Evolutionary conservation across 2,329 filamentous ascomycete genomes (phyloP).

Genomic region (Thielaviopsis punctulata): DNA sequence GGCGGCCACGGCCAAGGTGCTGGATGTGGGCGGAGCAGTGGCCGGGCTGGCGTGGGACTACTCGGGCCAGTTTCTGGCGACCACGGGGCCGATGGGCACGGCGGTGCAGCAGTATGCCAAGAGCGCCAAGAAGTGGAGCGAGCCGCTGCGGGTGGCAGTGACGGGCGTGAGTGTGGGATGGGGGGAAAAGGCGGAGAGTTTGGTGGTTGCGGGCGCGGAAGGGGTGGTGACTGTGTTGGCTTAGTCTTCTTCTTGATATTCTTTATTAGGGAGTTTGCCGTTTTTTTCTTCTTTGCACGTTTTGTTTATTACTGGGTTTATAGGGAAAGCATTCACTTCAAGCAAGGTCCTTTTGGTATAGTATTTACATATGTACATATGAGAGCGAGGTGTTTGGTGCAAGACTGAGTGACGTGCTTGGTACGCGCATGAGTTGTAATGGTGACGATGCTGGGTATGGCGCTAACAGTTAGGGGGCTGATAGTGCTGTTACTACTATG

Average conservation of each 20-base stretch:
- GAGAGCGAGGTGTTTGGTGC: no score
- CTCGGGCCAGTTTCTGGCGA: constrained; percentile 80
- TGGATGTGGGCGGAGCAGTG: constrained; percentile 69
- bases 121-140: constrained; percentile 71
- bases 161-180: constrained; percentile 59
- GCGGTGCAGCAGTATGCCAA: constrained; percentile 85
- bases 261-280: background rate
- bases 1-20: constrained; percentile 60
- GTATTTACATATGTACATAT: background rate
- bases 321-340: no score
- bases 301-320: no score
- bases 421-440: no score
- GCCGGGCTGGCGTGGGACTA: constrained; percentile 78
- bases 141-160: constrained; percentile 62
- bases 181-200: constrained; percentile 56
- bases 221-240: constrained; percentile 50
- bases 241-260: background rate
- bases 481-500: no score
- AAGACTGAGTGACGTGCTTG: no score
- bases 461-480: no score
- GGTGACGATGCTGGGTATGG: no score
- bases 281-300: background rate
- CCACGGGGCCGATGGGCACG: constrained; percentile 61
- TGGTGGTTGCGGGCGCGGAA: constrained; percentile 58
- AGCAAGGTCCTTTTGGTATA: background rate